phyloP scores from a whole-genome alignment of 2,329 filamentous ascomycete species.

The Colletotrichum sp. region DNA sequence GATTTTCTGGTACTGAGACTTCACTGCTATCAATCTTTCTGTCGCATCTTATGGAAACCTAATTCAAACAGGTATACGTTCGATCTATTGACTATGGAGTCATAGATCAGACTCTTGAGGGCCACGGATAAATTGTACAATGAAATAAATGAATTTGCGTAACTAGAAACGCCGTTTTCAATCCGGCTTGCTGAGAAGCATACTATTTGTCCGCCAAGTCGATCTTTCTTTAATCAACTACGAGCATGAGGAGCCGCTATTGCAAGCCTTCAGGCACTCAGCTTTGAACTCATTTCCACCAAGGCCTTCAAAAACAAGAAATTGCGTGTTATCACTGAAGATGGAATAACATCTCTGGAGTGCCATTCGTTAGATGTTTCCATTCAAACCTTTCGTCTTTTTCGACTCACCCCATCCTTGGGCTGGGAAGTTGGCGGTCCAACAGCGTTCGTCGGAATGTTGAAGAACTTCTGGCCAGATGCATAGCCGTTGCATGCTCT shows the following conservation, averaged over 20 bases:
- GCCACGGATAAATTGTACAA: neutral
- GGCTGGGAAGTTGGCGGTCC: neutral
- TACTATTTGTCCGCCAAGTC: neutral
- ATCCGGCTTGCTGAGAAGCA: neutral
- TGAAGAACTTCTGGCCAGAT: neutral
- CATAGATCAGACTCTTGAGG: neutral
- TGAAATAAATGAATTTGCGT: neutral
- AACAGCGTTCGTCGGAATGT: neutral
- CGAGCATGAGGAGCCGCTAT: neutral
- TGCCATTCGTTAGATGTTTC: neutral
- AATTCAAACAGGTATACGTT: neutral
- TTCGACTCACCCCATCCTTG: neutral
- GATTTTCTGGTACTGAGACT: neutral
- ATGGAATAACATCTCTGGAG: neutral
- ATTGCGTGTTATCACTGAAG: neutral
- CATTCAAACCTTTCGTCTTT: rapidly evolving
- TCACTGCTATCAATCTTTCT: neutral
- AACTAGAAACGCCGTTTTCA: neutral
- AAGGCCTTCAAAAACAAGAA: neutral
- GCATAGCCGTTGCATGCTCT: neutral
- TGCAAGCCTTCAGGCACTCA: neutral
- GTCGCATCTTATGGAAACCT: neutral
- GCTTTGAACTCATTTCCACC: neutral
- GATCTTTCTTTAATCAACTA: neutral
- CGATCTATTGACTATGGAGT: neutral